Evolutionary conservation across 495 filamentous ascomycete species (phyloP).

Genomic region (Staphylotrichum longicolle): DNA sequence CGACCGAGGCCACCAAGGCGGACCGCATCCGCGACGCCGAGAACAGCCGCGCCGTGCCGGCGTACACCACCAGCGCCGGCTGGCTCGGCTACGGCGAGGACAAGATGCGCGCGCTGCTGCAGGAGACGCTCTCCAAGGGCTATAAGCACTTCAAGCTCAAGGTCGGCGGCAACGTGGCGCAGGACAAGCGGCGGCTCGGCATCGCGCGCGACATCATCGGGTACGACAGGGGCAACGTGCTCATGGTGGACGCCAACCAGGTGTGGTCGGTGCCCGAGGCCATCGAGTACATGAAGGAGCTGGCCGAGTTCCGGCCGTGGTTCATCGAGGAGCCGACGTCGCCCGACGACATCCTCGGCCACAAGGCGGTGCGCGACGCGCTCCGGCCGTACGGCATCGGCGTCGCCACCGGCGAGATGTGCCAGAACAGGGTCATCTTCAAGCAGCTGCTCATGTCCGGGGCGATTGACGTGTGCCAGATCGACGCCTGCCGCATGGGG

Average conservation of each 20-base stretch:
- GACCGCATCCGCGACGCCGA: constrained; percentile 68
- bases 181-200: constrained; percentile 63
- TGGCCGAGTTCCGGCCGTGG: constrained; percentile 86
- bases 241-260: constrained; percentile 97
- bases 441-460: constrained; percentile 81
- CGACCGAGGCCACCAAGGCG: constrained; percentile 60
- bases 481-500: constrained; percentile 87
- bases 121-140: constrained; percentile 69
- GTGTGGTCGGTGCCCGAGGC: constrained; percentile 92
- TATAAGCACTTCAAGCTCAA: constrained; percentile 93
- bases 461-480: constrained; percentile 84
- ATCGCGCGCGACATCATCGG: constrained; percentile 84
- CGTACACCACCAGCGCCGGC: constrained; percentile 87
- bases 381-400: constrained; percentile 72
- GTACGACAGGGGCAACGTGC: constrained; percentile 78
- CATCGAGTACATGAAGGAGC: constrained; percentile 79
- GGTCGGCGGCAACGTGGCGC: constrained; percentile 69
- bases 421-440: constrained; percentile 91
- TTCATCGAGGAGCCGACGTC: constrained; percentile 98
- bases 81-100: constrained; percentile 93
- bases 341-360: constrained; percentile 87
- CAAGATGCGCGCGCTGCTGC: constrained; percentile 71
- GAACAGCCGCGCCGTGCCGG: constrained; percentile 70
- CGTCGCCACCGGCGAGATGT: constrained; percentile 95
- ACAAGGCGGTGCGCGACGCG: constrained; percentile 78